Evolutionary conservation across 257 asterid genomes (phyloP), one percentile per base, ranked within the genome.

Genomic region (Voacanga thouarsii): DNA sequence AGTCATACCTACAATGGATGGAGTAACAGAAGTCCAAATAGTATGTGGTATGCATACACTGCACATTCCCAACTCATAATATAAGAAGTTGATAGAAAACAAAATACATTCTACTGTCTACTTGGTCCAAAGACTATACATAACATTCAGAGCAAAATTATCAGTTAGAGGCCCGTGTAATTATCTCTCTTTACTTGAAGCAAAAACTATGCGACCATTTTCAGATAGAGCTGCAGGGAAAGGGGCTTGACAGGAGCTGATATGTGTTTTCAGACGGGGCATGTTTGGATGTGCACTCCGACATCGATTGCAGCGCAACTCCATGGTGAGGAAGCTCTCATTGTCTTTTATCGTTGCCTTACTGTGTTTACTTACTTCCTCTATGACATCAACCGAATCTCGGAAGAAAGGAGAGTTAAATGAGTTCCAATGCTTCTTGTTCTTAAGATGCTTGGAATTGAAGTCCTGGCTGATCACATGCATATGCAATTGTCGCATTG

Each of bases 381-480:
- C 85, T 37, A 95, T 85, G 78, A 91, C 98, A 64, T 92, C 97
- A 1, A 89, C 87, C 1, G 97, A 92, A 78, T 95, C 97, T 72
- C 89, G 84, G 89, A 95, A 95, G 83, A 93, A 93, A 2, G 90
- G 89, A 23, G 97, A 82, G 71, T 75, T 93, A 83, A 95, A 95
- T 21, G 98, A 92, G 84, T 93, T 92, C 99, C 99, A 95, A 45
- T 95, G 99, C 88, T 89, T 89, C 89, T 90, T 93, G 78, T 92
- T 87, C 91, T 92, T 95, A 77, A 95, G 85, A 87, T 87, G 89
- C 30, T 60, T 79, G 7, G 99, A 95, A 84, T 93, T 86, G 45
- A 93, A 95, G 80, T 95, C 97, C 75, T 92, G 97, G 92, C 98
- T 93, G 55, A 95, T 89, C 75, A 95, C 97, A 72, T 95, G 99